Base-by-base conservation (phyloP, 2,329 filamentous ascomycete species). In the Spiromastix sp. region DNA sequence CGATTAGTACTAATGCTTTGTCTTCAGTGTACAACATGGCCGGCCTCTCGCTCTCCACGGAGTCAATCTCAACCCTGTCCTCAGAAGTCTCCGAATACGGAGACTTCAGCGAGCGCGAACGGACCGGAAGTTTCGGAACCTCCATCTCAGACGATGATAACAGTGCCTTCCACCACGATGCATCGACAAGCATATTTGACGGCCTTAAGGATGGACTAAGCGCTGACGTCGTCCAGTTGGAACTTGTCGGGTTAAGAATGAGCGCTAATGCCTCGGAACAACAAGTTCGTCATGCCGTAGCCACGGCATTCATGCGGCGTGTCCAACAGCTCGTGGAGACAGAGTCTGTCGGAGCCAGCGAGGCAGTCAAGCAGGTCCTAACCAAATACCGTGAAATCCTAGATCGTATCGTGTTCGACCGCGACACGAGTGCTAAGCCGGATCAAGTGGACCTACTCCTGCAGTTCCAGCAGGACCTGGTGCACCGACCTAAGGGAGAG, bases 181-280 rank as follows among this genome's bases (percentile, higher is more conserved):
- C 89, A 17, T 83, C 89, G 3, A 71, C 79, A 44, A 89, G 85
- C 41, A 73, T 96, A n/a, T 72, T 87, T 42, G 87, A 95, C 50
- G 83, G 85, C 16, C 70, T 96, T 27, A 79, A 81, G 34, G 73
- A 77, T 41, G 81, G 79, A 15, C 67, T 76, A 32, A 73, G 75
- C 10, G 74, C 77, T 8, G 84, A 93, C 54, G 91, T 93, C 44
- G 87, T 94, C 50, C 85, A 89, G 55, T 74, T 96, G 21, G 91
- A 98, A 56, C 82, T 98, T 43, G 93, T 87, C 67, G 84, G 85
- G 30, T 70, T 96, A n/a, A 81, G 89, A 8, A 84, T 98, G 57
- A 81, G 80, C 36, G 85, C 83, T 50, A 85, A 96, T 51, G 91
- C 91, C 2, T 87, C 85, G 1, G 89, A 94, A 51, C 73, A 80